A percentile compares a stretch with the other conserved stretches of the same genome.
phyloP scores from a whole-genome alignment of 768 basidiomycete species.

The Boletus sp. region DNA sequence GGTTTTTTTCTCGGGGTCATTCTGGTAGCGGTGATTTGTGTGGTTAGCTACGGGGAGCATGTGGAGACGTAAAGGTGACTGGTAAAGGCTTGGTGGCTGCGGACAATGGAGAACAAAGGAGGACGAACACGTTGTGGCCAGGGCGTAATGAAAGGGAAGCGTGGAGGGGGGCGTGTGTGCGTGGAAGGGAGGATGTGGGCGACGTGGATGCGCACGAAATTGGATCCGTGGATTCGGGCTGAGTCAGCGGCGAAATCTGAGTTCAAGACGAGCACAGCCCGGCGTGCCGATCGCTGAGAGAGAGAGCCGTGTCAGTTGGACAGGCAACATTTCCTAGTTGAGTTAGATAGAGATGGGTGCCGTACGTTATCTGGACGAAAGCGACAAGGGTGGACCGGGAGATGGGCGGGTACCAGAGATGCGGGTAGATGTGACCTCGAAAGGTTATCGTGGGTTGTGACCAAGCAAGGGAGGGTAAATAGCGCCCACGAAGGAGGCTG shows the following conservation, averaged over 20 bases:
- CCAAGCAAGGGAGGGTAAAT: conserved; percentile 14
- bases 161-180: not conserved
- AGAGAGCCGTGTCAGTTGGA: conserved; percentile 30
- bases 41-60: conserved; percentile 12
- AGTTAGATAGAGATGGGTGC: conserved; percentile 31
- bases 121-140: conserved; percentile 21
- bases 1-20: not conserved
- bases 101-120: conserved; percentile 18
- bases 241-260: conserved; percentile 28
- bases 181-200: conserved; percentile 7
- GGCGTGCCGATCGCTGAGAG: conserved; percentile 32
- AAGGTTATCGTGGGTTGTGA: conserved; percentile 33
- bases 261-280: conserved; percentile 23
- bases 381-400: conserved; percentile 13
- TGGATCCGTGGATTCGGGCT: conserved; percentile 16
- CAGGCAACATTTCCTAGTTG: conserved; percentile 31
- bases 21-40: conserved; percentile 1
- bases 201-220: not conserved
- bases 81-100: not conserved
- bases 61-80: conserved; percentile 18
- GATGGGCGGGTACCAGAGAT: conserved; percentile 15
- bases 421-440: conserved; percentile 30
- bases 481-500: conserved; percentile 27
- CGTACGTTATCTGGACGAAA: conserved; percentile 31
- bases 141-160: conserved; percentile 7